Percentiles rank a stretch among this genome's conserved stretches.
phyloP scores from a whole-genome alignment of 2,329 filamentous ascomycete species.

The Aspergillus pseudoglaucus region DNA sequence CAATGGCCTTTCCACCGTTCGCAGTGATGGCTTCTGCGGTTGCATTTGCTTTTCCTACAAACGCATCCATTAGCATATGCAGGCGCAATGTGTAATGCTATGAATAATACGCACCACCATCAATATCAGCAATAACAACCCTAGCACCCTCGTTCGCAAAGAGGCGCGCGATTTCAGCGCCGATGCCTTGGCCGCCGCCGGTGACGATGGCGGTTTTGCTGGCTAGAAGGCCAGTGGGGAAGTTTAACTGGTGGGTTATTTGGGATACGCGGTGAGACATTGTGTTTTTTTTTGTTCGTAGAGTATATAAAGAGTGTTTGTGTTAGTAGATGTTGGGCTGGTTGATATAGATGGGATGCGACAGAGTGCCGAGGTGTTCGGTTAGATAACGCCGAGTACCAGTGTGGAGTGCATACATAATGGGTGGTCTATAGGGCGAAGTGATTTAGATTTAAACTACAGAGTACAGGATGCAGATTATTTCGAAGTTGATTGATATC shows the following conservation, averaged over 20 bases:
- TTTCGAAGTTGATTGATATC: too few species aligned
- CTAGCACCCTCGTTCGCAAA: conserved; percentile 86
- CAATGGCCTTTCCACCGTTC: conserved; percentile 60
- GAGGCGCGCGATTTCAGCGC: conserved; percentile 71
- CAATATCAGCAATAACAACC: conserved; percentile 78
- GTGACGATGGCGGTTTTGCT: conserved; percentile 85
- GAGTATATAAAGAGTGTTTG: not conserved
- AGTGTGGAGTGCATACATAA: conserved; percentile 12
- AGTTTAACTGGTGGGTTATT: conserved; percentile 73
- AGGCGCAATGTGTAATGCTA: too few species aligned
- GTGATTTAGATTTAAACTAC: too few species aligned
- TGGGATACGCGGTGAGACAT: conserved; percentile 57
- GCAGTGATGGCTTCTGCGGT: conserved; percentile 63
- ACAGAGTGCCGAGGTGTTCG: not conserved
- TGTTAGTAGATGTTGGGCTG: conserved; percentile 2
- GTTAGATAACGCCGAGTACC: not conserved
- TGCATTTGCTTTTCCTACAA: conserved; percentile 58
- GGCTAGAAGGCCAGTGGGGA: conserved; percentile 68
- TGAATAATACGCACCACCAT: conserved; percentile 42
- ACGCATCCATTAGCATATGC: not conserved
- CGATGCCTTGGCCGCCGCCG: conserved; percentile 79
- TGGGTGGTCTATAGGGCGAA: too few species aligned
- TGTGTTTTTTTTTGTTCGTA: conserved; percentile 5
- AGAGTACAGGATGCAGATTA: too few species aligned
- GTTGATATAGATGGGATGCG: not conserved